These are phyloP conservation scores for Candida tetrigidarum DNA, from an alignment of 1,139 yeast genomes.

Conservation along the genomic window DNA sequence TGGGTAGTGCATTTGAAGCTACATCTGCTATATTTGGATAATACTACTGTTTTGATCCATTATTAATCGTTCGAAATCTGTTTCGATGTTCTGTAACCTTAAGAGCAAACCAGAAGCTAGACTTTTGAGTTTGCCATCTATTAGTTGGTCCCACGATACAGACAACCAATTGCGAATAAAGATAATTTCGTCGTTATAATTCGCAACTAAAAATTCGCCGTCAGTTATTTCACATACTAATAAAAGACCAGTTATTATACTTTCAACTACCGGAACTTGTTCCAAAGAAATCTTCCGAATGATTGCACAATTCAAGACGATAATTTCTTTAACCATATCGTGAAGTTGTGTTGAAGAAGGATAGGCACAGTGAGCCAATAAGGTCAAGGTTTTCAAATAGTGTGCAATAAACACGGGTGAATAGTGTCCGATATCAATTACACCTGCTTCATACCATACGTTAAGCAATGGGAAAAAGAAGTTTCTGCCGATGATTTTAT, in stretches of 20 bases:
- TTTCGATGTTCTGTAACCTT: slow-evolving; percentile 33
- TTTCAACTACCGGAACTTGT: slow-evolving; percentile 45
- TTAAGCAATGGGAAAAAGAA: slow-evolving; percentile 61
- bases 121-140: slow-evolving; percentile 49
- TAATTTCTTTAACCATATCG: slow-evolving; percentile 62
- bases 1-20: slow-evolving; percentile 7
- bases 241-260: slow-evolving; percentile 49
- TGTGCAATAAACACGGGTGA: slow-evolving; percentile 61
- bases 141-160: slow-evolving; percentile 47
- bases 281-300: slow-evolving; percentile 26
- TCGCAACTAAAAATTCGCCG: slow-evolving; percentile 33
- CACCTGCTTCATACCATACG: slow-evolving; percentile 53
- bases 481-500: slow-evolving; percentile 46
- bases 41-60: slow-evolving; percentile 22
- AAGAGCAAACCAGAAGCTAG: slow-evolving; percentile 56
- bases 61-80: slow-evolving; percentile 18
- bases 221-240: slow-evolving; percentile 52
- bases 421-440: slow-evolving; percentile 55
- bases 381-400: slow-evolving; percentile 58
- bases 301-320: slow-evolving; percentile 40
- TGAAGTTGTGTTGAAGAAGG: slow-evolving; percentile 54
- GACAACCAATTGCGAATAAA: slow-evolving; percentile 46
- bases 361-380: slow-evolving; percentile 59
- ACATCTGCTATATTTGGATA: slow-evolving; percentile 4
- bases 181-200: slow-evolving; percentile 33